Evolutionary conservation across 345 rosid species (phyloP).

Genomic region (Eucalyptus victrix): DNA sequence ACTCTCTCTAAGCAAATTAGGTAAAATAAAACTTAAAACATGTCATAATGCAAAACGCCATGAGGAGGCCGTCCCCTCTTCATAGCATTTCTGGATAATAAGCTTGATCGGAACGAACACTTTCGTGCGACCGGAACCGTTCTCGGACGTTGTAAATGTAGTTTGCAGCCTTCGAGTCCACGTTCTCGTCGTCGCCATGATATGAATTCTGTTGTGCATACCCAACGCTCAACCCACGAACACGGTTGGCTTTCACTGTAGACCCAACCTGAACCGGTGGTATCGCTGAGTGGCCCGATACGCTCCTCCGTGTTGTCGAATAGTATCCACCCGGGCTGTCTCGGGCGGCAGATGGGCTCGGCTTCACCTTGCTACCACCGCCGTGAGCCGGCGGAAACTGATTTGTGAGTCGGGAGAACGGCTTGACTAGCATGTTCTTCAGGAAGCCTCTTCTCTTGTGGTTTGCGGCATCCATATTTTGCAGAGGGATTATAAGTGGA

Average conservation of each 20-base stretch:
- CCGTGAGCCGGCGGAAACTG: background rate
- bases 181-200: slow-evolving; percentile 13
- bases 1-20: background rate
- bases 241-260: background rate
- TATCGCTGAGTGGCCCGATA: background rate
- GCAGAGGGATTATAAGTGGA: background rate
- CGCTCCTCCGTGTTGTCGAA: background rate
- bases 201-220: background rate
- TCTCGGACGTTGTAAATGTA: slow-evolving; percentile 25
- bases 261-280: background rate
- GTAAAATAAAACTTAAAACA: background rate
- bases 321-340: background rate
- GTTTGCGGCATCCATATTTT: background rate
- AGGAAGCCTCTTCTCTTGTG: slow-evolving; percentile 4
- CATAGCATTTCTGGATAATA: background rate
- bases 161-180: slow-evolving; percentile 23
- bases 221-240: background rate
- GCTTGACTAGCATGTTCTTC: slow-evolving; percentile 8
- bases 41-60: background rate
- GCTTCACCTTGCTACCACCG: slow-evolving; percentile 2
- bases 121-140: slow-evolving; percentile 13
- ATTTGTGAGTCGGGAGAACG: slow-evolving; percentile 1
- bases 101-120: background rate
- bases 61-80: background rate
- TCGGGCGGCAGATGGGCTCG: background rate